Evolutionary conservation across 805 yeast species (phyloP).

Genomic region (Saccharomycopsis selenospora): DNA sequence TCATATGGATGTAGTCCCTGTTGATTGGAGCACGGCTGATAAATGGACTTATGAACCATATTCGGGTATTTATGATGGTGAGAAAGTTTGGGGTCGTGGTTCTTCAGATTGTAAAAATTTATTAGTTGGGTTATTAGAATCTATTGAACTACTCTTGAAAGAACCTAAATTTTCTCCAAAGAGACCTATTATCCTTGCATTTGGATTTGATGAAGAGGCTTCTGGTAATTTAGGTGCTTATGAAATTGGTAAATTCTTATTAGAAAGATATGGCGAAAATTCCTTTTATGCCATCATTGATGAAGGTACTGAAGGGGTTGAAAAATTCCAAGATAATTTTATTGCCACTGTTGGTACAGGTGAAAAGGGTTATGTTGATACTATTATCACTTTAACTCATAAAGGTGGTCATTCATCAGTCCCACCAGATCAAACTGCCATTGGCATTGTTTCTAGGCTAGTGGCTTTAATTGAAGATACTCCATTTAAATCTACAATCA

Average conservation of each 20-base stretch:
- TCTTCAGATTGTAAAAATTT: slow-evolving; percentile 67
- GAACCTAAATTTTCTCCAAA: slow-evolving; percentile 47
- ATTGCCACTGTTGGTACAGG: slow-evolving; percentile 51
- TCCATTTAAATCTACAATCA: slow-evolving; percentile 42
- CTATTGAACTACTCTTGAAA: slow-evolving; percentile 46
- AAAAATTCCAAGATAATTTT: slow-evolving; percentile 37
- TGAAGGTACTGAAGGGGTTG: slow-evolving; percentile 50
- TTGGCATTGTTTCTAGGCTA: slow-evolving; percentile 63
- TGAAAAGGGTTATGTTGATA: slow-evolving; percentile 55
- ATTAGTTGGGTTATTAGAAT: slow-evolving; percentile 58
- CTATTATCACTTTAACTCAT: slow-evolving; percentile 44
- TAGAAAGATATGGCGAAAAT: slow-evolving; percentile 51
- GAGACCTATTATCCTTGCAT: slow-evolving; percentile 55
- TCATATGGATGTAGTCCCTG: slow-evolving; percentile 79
- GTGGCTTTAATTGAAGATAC: slow-evolving; percentile 48
- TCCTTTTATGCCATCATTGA: slow-evolving; percentile 59
- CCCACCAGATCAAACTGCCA: slow-evolving; percentile 79
- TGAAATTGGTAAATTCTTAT: slow-evolving; percentile 39
- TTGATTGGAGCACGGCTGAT: slow-evolving; percentile 45
- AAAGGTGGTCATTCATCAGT: slow-evolving; percentile 76
- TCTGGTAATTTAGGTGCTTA: slow-evolving; percentile 58
- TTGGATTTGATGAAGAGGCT: slow-evolving; percentile 78
- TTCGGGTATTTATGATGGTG: slow-evolving; percentile 63
- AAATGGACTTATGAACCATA: slow-evolving; percentile 68
- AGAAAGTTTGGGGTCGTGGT: slow-evolving; percentile 69